Evolutionary conservation across 163 green algal species (phyloP).

Genomic region (Volvox carteri): DNA sequence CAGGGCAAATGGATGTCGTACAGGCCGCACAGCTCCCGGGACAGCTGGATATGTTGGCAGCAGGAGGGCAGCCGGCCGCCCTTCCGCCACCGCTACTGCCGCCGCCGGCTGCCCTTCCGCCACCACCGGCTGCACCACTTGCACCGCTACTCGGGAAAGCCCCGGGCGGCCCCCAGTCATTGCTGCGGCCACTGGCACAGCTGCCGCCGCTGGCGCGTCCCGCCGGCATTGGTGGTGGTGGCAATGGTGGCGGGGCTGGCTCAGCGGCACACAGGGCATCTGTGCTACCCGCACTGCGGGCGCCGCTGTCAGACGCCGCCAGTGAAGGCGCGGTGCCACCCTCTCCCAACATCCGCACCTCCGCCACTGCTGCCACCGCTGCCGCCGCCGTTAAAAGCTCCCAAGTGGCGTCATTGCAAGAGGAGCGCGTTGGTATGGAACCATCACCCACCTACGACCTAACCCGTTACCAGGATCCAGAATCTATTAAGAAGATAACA

Average conservation of each 20-base stretch:
- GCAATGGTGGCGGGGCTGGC: too few species aligned
- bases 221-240: too few species aligned
- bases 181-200: slow-evolving; percentile 28
- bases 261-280: background rate
- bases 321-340: too few species aligned
- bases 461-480: slow-evolving; percentile 35
- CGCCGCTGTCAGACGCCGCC: background rate
- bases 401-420: background rate
- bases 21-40: background rate
- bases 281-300: background rate
- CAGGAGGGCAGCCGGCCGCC: background rate
- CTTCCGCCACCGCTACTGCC: background rate
- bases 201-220: background rate
- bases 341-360: too few species aligned
- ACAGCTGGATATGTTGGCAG: background rate
- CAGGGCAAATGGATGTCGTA: background rate
- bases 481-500: slow-evolving; percentile 10
- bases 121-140: background rate
- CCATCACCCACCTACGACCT: background rate
- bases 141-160: slow-evolving; percentile 11
- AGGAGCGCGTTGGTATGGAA: background rate
- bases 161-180: slow-evolving; percentile 9
- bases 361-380: background rate
- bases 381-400: background rate
- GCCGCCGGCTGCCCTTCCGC: background rate